Evolutionary conservation across 179 eudicot genomes (phyloP), one percentile per base, ranked within the genome.

Genomic region (Beta corolliflora): DNA sequence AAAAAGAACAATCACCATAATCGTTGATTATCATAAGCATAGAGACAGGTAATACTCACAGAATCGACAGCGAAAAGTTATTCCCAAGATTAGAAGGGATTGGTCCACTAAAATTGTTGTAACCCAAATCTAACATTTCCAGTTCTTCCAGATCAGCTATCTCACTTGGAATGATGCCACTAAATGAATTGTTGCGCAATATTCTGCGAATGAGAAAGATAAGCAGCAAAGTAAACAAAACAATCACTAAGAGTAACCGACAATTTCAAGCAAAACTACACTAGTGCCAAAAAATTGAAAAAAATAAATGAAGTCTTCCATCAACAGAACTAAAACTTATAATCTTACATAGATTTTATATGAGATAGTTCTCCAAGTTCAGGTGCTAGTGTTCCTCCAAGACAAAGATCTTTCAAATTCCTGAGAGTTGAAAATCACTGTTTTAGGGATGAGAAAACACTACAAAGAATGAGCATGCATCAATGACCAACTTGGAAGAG

Each of bases 121-220:
- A 81, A 61, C 93, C 92, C 81, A 93, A 85, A 85, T 93, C 95
- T 86, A 92, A 77, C 79, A 87, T 85, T 81, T 92, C 89, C 65
- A 93, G 84, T 80, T 93, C 87, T 88, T 85, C 80, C 80, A 92
- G 72, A 77, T 81, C 85, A 53, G 81, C 88, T 83, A 93, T 78
- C 82, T 89, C 91, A 80, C 50, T 74, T 2, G 97, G 95, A 75
- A 93, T 85, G 60, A 64, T 76, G 68, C 97, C 97, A 29, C 46
- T 46, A 69, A 92, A 93, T 45, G 93, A 87, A 83, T 93, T 93
- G 88, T 93, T 93, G 67, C 95, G 95, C 73, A 93, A 79, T 73
- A 83, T 82, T 52, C 94, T 93, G 90, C 31, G 21, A 63, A 69
- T 65, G 78, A 75, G 18, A 53, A 75, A 53, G 67, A 73, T 10